These are phyloP conservation scores for Candida nitratophila DNA, from an alignment of 805 yeast genomes.

Conservation along the genomic window DNA sequence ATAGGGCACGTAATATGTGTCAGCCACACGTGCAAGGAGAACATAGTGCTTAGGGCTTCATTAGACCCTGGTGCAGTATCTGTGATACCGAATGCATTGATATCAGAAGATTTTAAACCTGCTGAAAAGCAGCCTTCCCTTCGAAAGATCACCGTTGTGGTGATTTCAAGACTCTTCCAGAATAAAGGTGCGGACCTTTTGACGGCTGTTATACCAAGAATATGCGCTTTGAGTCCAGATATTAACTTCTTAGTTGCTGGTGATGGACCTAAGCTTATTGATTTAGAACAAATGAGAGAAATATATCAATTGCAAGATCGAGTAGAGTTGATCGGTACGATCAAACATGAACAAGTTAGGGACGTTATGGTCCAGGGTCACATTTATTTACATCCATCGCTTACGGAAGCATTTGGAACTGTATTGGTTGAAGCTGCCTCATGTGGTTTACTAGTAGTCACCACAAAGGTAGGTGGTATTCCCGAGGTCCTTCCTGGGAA, in stretches of 20 bases:
- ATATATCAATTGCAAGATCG: slow-evolving; percentile 77
- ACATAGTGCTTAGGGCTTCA: slow-evolving; percentile 82
- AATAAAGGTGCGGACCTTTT: slow-evolving; percentile 93
- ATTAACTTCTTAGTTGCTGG: slow-evolving; percentile 89
- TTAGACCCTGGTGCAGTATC: slow-evolving; percentile 71
- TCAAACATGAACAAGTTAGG: slow-evolving; percentile 87
- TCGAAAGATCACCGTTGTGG: slow-evolving; percentile 68
- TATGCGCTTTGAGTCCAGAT: slow-evolving; percentile 55
- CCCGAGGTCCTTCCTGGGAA: slow-evolving; percentile 92
- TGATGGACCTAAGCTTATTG: slow-evolving; percentile 92
- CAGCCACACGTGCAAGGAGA: slow-evolving; percentile 93
- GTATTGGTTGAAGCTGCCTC: slow-evolving; percentile 96
- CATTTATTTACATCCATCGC: slow-evolving; percentile 85
- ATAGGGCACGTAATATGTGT: slow-evolving; percentile 95
- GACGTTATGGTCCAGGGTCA: slow-evolving; percentile 92
- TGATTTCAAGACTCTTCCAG: slow-evolving; percentile 86
- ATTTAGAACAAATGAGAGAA: slow-evolving; percentile 93
- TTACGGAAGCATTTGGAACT: slow-evolving; percentile 97
- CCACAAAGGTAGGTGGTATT: slow-evolving; percentile 95
- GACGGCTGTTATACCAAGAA: slow-evolving; percentile 75
- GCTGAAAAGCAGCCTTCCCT: slow-evolving; percentile 21
- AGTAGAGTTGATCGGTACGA: slow-evolving; percentile 78
- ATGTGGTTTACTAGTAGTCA: slow-evolving; percentile 88
- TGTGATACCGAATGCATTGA: slow-evolving; percentile 95
- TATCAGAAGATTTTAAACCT: slow-evolving; percentile 74